A percentile compares a stretch with the other conserved stretches of the same genome.
Evolutionary conservation across 768 basidiomycete species (phyloP).

Genomic region (Tricholoma sp.): DNA sequence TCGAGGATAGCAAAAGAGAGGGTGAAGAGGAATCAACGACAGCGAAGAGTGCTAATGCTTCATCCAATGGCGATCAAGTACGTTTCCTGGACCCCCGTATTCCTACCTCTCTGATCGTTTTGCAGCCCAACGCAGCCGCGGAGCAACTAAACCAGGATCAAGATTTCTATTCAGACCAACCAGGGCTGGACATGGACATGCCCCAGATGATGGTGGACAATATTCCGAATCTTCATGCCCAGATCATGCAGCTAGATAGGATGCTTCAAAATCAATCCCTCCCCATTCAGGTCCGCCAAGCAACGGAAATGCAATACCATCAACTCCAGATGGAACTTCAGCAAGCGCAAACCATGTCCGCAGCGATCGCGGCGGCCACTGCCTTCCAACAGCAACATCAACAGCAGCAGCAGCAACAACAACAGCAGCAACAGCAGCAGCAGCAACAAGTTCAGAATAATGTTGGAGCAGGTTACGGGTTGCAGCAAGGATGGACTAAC

Average conservation of each 20-base stretch:
- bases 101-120: neutral
- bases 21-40: conserved; percentile 38
- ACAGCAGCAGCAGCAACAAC: conserved; percentile 45
- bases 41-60: conserved; percentile 16
- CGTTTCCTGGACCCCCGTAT: neutral
- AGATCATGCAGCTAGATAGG: conserved; percentile 72
- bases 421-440: conserved; percentile 48
- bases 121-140: conserved; percentile 12
- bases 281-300: conserved; percentile 66
- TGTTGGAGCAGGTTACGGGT: conserved; percentile 33
- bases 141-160: conserved; percentile 36
- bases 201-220: conserved; percentile 66
- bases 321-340: conserved; percentile 74
- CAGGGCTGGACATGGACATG: conserved; percentile 60
- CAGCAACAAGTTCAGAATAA: conserved; percentile 45
- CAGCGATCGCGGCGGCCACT: conserved; percentile 54
- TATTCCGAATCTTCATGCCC: conserved; percentile 80
- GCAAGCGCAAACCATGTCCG: conserved; percentile 71
- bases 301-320: conserved; percentile 79
- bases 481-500: conserved; percentile 38
- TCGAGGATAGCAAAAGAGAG: conserved; percentile 73
- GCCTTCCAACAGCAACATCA: conserved; percentile 50
- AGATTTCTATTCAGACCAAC: conserved; percentile 69
- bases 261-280: conserved; percentile 78
- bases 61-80: conserved; percentile 33